A percentile compares a stretch with the other conserved stretches of the same genome.
Evolutionary conservation across 345 rosid species (phyloP).

Genomic region (Viola odorata): DNA sequence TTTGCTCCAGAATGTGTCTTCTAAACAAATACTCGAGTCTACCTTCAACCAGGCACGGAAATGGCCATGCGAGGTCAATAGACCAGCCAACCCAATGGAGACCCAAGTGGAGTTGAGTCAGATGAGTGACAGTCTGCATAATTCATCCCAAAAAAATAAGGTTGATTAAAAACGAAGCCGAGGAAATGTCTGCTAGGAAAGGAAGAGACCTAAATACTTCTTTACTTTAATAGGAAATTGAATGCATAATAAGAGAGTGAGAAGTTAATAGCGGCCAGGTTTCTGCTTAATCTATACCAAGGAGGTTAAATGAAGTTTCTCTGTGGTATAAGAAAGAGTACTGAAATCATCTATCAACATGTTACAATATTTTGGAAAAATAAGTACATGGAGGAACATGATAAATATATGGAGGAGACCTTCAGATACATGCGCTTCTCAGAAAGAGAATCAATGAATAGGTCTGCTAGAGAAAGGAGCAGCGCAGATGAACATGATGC

Average conservation of each 20-base stretch:
- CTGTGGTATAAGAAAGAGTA: no score
- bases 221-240: no score
- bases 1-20: not conserved
- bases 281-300: no score
- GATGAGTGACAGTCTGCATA: not conserved
- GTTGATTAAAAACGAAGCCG: no score
- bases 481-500: constrained; percentile 57
- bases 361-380: no score
- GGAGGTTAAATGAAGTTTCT: no score
- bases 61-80: not conserved
- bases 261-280: no score
- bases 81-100: not conserved
- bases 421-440: constrained; percentile 52
- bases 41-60: not conserved
- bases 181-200: no score
- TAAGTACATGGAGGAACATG: not conserved
- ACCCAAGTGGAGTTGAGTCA: not conserved
- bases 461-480: constrained; percentile 63
- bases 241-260: no score
- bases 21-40: not conserved
- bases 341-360: not conserved
- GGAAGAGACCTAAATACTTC: no score
- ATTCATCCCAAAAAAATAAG: not conserved
- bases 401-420: constrained; percentile 31
- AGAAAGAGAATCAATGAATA: constrained; percentile 41